These are phyloP conservation scores for Lagenidium giganteum DNA, from an alignment of 352 stramenopile genomes.

Conservation along the genomic window DNA sequence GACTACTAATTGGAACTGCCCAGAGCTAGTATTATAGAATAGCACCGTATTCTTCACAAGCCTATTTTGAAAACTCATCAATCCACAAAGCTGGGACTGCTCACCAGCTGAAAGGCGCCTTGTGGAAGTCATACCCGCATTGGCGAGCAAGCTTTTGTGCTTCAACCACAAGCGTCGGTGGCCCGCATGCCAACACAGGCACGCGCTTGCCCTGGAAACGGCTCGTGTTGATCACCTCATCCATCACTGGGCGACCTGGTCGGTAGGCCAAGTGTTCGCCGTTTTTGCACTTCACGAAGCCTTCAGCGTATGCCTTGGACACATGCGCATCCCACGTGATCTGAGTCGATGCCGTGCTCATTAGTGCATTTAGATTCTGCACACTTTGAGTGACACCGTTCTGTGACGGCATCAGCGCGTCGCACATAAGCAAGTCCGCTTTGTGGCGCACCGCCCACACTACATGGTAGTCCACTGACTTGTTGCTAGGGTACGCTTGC, in stretches of 20 bases:
- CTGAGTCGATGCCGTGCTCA: too few relatives aligned
- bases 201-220: conserved; percentile 52
- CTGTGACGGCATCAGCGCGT: conserved; percentile 60
- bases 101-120: conserved; percentile 83
- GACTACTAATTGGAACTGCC: too few relatives aligned
- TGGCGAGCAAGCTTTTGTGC: conserved; percentile 56
- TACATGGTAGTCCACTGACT: conserved; percentile 42
- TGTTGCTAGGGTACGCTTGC: conserved; percentile 25
- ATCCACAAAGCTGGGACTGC: too few relatives aligned
- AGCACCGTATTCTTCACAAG: too few relatives aligned
- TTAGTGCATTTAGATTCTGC: too few relatives aligned
- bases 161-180: conserved; percentile 64
- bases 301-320: conserved; percentile 40
- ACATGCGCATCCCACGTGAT: conserved; percentile 64
- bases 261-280: conserved; percentile 53
- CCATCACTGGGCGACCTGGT: conserved; percentile 48
- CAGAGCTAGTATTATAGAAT: too few relatives aligned
- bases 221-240: conserved; percentile 67
- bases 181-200: conserved; percentile 67
- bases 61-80: too few relatives aligned
- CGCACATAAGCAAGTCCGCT: conserved; percentile 68
- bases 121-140: conserved; percentile 78
- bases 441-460: conserved; percentile 58
- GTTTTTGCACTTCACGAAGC: conserved; percentile 40
- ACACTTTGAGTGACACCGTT: too few relatives aligned